A percentile compares a stretch with the other conserved stretches of the same genome.
Conservation (phyloP, 257 asterid genomes). For the Hygrophila difformis region DNA sequence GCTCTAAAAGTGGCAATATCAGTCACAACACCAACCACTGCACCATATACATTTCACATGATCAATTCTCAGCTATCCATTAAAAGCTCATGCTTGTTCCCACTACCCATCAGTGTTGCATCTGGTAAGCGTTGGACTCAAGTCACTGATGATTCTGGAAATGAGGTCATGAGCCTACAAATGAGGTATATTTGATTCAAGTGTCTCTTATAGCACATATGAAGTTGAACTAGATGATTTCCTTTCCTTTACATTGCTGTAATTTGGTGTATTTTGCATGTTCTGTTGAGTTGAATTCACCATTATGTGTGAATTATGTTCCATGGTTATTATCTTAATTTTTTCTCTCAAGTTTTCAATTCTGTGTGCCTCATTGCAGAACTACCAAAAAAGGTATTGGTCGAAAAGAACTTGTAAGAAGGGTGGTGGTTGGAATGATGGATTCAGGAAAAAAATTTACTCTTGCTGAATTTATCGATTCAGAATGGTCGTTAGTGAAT, state of each 20-base stretch:
- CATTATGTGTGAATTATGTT: background rate
- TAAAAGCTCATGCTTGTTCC: conserved; percentile 59
- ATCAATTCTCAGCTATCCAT: conserved; percentile 40
- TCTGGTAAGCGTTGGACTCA: conserved; percentile 44
- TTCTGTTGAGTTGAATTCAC: background rate
- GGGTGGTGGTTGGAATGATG: conserved; percentile 48
- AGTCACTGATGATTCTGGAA: conserved; percentile 57
- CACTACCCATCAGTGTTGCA: conserved; percentile 42
- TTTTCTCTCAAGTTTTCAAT: background rate
- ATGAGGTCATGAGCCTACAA: conserved; percentile 58
- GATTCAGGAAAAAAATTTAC: conserved; percentile 50
- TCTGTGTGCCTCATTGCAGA: conserved; percentile 25
- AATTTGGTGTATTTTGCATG: background rate
- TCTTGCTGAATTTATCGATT: conserved; percentile 53
- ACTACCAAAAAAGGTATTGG: conserved; percentile 39
- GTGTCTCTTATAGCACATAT: background rate
- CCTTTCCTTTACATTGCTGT: background rate
- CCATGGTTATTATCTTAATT: background rate
- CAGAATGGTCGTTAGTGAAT: conserved; percentile 58
- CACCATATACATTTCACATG: conserved; percentile 53
- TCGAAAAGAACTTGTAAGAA: conserved; percentile 28
- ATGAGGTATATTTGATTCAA: conserved; percentile 44
- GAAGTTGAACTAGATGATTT: background rate
- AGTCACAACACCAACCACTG: conserved; percentile 57
- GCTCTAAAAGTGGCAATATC: conserved; percentile 75